Base-by-base conservation (phyloP, 2,329 filamentous ascomycete genomes). In the Capronia coronata region DNA sequence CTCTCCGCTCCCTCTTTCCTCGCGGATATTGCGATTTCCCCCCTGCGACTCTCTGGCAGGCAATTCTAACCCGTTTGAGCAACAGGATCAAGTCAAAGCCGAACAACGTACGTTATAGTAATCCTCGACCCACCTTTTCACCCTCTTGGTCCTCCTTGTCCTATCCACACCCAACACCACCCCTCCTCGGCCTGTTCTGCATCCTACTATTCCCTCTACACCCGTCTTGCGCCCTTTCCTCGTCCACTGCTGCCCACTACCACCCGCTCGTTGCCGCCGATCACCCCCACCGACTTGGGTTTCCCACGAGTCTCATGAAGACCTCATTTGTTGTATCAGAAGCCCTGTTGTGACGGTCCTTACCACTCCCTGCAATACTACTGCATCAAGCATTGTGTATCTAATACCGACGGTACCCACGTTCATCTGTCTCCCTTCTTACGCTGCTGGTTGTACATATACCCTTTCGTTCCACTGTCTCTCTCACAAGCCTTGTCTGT, bases 101-200 rank as follows among this genome's bases (percentile, higher is more conserved):
- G 53, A 57, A 14, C 44, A 52, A 30, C 37, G 56, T 59, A 54
- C 52, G 54, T n/a, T 57, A 55, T 54, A 51, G 49, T 57, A 52
- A 54, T 54, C 49, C 46, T 46, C 43, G 53, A 50, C 53, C 53
- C 56, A 58, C 53, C 37, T n/a, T n/a, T 9, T 41, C 38, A 23
- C 19, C 38, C 9, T 14, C 18, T 11, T 37, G 13, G 6, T 13
- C 41, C 45, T 43, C 22, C 30, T 27, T 13, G 13, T 37, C 48
- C 27, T 32, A 29, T 11, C 40, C 40, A 29, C 25, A 7, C 30
- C 22, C 21, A 11, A 7, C 13, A 16, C 22, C 21, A 11, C 19
- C 38, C n/a, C 19, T 25, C 38, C 38, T 23, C 19, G 7, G 9
- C 32, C 41, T 37, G 29, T 16, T 23, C n/a, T 29, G 37, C 23